Evolutionary conservation across 768 basidiomycete genomes (phyloP).

Genomic region (Pholiota conissans): DNA sequence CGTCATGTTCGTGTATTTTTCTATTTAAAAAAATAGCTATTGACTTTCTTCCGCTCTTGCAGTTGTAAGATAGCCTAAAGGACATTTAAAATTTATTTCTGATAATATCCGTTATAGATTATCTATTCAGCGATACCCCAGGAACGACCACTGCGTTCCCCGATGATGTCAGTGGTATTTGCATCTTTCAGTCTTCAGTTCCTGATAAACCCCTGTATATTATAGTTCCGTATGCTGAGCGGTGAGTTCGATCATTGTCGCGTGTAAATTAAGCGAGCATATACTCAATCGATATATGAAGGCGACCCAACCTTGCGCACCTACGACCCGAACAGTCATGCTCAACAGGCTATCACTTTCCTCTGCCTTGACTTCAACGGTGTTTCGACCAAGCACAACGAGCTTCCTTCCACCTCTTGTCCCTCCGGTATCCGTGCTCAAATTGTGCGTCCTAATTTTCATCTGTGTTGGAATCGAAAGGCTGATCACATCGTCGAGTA

Average conservation of each 20-base stretch:
- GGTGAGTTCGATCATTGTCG: conserved; percentile 30
- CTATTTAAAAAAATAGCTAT: background rate
- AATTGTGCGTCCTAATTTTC: conserved; percentile 34
- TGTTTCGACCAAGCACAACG: conserved; percentile 35
- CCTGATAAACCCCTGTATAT: conserved; percentile 2
- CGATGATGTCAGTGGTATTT: conserved; percentile 41
- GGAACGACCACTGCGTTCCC: conserved; percentile 54
- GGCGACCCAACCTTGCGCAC: conserved; percentile 46
- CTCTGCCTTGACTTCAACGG: conserved; percentile 50
- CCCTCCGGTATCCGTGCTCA: conserved; percentile 51
- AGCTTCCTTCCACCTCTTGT: conserved; percentile 38
- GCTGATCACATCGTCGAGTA: background rate
- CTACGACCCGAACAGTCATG: conserved; percentile 42
- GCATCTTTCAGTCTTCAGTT: conserved; percentile 1
- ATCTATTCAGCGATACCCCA: conserved; percentile 45
- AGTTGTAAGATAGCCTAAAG: conserved; percentile 38
- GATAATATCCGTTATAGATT: no score
- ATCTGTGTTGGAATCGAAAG: background rate
- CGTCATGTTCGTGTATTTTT: conserved; percentile 37
- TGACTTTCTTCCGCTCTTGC: conserved; percentile 2
- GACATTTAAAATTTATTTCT: no score
- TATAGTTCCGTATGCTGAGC: conserved; percentile 54
- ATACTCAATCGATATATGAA: background rate
- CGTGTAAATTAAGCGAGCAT: background rate
- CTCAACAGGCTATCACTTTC: conserved; percentile 49